Conservation (phyloP, 2,329 filamentous ascomycete genomes). For the Ceratocystis smalleyi region DNA sequence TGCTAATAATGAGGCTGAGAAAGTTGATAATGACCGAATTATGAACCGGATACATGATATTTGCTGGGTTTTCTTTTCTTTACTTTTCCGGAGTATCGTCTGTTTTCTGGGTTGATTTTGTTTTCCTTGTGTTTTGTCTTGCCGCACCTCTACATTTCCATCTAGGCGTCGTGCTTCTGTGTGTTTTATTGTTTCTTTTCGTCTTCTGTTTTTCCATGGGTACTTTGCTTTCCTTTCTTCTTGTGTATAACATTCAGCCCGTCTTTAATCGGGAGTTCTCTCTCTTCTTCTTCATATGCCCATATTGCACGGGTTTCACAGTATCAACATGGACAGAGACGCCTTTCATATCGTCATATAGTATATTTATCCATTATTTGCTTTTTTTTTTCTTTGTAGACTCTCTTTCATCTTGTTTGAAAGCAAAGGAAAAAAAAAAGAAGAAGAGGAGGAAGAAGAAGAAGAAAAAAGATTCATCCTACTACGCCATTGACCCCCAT, state of each 20-base stretch:
- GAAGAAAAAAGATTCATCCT: constrained; percentile 13
- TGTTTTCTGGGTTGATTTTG: background rate
- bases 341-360: constrained; percentile 3
- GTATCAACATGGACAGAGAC: background rate
- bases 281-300: background rate
- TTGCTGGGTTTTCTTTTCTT: background rate
- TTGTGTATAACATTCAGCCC: constrained; percentile 1
- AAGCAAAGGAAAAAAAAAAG: too few relatives aligned
- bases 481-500: constrained; percentile 36
- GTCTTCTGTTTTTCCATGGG: background rate
- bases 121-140: background rate
- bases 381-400: background rate
- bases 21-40: background rate
- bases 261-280: background rate
- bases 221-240: background rate
- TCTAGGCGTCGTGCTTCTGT: background rate
- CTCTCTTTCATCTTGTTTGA: background rate
- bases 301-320: background rate
- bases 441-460: too few relatives aligned
- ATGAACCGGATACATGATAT: background rate
- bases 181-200: background rate
- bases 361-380: constrained; percentile 10
- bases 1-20: background rate
- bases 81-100: background rate
- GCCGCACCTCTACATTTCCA: background rate